Evolutionary conservation across 257 asterid genomes (phyloP).

Genomic region (Sherardia arvensis): DNA sequence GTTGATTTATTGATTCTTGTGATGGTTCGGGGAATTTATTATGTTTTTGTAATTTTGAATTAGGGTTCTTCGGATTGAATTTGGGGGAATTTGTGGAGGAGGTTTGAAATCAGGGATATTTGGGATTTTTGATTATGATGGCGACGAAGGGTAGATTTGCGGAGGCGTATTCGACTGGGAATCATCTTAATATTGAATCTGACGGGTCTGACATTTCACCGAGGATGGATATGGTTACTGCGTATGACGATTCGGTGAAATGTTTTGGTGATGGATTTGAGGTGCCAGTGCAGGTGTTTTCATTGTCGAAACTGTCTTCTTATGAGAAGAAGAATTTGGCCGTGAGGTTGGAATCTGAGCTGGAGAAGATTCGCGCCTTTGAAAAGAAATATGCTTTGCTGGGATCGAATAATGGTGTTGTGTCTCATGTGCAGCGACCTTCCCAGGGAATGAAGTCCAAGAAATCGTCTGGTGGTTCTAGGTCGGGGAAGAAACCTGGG

Average conservation of each 20-base stretch:
- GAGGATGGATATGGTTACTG: slow-evolving; percentile 28
- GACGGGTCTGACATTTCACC: slow-evolving; percentile 71
- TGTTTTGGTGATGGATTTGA: slow-evolving; percentile 42
- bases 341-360: slow-evolving; percentile 59
- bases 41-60: neutral
- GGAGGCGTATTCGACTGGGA: slow-evolving; percentile 42
- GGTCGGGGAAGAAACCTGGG: slow-evolving; percentile 25
- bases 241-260: slow-evolving; percentile 24
- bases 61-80: neutral
- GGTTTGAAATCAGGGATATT: neutral
- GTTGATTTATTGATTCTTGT: neutral
- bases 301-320: slow-evolving; percentile 45
- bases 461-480: slow-evolving; percentile 32
- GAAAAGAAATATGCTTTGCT: slow-evolving; percentile 41
- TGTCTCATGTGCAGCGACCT: slow-evolving; percentile 31
- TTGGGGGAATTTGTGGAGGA: neutral
- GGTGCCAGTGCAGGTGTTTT: slow-evolving; percentile 53
- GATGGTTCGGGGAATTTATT: neutral
- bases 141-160: slow-evolving; percentile 53
- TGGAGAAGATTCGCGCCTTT: slow-evolving; percentile 44
- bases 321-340: slow-evolving; percentile 51
- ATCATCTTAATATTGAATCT: slow-evolving; percentile 47
- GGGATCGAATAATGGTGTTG: slow-evolving; percentile 34
- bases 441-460: slow-evolving; percentile 27
- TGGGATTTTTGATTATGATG: slow-evolving; percentile 25